phyloP scores from a whole-genome alignment of 768 basidiomycete genomes.

The Myochromella boudieri region DNA sequence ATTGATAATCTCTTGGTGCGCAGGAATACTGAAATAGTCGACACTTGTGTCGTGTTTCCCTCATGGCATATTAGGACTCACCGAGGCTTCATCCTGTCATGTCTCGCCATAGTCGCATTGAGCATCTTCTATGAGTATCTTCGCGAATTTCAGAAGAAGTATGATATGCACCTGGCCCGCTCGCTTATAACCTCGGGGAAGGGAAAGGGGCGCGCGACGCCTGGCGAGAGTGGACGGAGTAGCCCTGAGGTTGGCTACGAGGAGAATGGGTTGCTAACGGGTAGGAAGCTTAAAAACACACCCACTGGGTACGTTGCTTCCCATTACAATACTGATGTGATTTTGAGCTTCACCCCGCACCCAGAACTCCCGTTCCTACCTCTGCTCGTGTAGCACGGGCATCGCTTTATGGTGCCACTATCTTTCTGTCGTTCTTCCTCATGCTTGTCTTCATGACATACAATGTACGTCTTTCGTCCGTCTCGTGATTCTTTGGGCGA shows the following conservation, averaged over 20 bases:
- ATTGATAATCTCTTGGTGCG: not conserved
- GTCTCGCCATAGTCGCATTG: constrained; percentile 60
- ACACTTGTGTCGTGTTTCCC: constrained; percentile 81
- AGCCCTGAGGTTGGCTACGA: constrained; percentile 11
- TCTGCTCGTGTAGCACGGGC: constrained; percentile 59
- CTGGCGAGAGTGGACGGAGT: constrained; percentile 25
- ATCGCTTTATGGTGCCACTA: constrained; percentile 67
- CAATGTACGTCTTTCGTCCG: constrained; percentile 70
- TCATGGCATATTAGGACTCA: constrained; percentile 72
- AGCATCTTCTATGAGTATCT: constrained; percentile 83
- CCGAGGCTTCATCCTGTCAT: constrained; percentile 61
- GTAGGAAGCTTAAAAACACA: constrained; percentile 38
- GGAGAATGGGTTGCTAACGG: constrained; percentile 53
- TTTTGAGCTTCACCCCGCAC: not conserved
- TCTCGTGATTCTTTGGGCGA: not conserved
- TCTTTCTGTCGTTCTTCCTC: constrained; percentile 84
- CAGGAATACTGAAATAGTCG: constrained; percentile 75
- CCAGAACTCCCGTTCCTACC: constrained; percentile 51
- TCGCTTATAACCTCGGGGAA: constrained; percentile 44
- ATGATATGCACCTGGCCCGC: constrained; percentile 60
- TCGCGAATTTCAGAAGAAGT: constrained; percentile 54
- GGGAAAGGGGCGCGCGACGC: constrained; percentile 36
- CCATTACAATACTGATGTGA: not conserved
- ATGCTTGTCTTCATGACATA: constrained; percentile 98
- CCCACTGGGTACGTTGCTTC: constrained; percentile 40